These are phyloP conservation scores for Sporothrix pseudoabietina DNA, from an alignment of 2,329 filamentous ascomycete species.

Conservation along the genomic window DNA sequence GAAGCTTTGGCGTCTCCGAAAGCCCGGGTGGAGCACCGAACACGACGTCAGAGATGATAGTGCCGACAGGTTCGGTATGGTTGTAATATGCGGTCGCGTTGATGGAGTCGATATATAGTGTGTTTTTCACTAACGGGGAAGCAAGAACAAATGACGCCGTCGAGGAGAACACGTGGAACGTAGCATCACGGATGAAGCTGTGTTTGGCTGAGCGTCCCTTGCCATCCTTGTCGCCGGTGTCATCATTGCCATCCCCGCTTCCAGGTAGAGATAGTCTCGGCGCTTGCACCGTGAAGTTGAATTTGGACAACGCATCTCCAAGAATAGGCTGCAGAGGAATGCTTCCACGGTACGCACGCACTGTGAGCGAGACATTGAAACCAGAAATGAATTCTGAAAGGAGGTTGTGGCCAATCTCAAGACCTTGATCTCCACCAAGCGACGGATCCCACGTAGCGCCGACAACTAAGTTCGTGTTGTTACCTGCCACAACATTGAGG, in stretches of 20 bases:
- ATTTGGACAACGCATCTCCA: conserved; percentile 69
- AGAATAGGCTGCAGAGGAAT: conserved; percentile 74
- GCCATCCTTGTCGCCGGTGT: conserved; percentile 44
- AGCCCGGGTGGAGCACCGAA: conserved; percentile 77
- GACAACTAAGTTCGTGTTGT: conserved; percentile 70
- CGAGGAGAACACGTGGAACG: conserved; percentile 82
- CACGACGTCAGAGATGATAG: conserved; percentile 71
- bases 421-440: conserved; percentile 63
- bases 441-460: conserved; percentile 74
- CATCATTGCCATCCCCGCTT: conserved; percentile 42
- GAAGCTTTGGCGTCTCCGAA: conserved; percentile 72
- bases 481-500: conserved; percentile 65
- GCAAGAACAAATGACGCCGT: conserved; percentile 81
- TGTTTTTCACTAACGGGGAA: conserved; percentile 74
- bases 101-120: conserved; percentile 74
- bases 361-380: conserved; percentile 76
- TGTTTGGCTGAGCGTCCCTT: conserved; percentile 43
- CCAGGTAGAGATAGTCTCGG: conserved; percentile 57
- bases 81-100: conserved; percentile 88
- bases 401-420: conserved; percentile 67
- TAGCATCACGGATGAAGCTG: conserved; percentile 78
- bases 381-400: conserved; percentile 87
- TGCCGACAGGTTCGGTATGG: conserved; percentile 73
- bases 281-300: conserved; percentile 71
- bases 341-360: conserved; percentile 70